Percentiles rank a stretch among this genome's conserved stretches.
phyloP scores from a whole-genome alignment of 2,329 filamentous ascomycete genomes.

The Blastomyces emzantsi region DNA sequence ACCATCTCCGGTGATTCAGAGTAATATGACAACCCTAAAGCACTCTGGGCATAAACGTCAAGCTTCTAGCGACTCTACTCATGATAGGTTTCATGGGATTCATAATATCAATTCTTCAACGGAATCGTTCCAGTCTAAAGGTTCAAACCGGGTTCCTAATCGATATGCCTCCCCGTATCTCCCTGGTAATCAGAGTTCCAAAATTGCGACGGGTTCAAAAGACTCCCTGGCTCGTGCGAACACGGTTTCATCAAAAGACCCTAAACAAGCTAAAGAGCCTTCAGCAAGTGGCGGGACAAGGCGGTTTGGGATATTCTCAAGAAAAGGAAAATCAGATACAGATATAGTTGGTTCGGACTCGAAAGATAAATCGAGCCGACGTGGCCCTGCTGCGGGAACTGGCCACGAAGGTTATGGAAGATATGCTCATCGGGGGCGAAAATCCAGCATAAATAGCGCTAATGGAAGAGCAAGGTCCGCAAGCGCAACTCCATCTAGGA shows the following conservation, averaged over 20 bases:
- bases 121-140: constrained; percentile 32
- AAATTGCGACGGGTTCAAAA: constrained; percentile 6
- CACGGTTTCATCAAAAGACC: constrained; percentile 15
- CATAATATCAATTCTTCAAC: constrained; percentile 29
- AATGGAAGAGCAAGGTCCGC: constrained; percentile 34
- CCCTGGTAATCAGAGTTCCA: constrained; percentile 21
- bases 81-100: constrained; percentile 22
- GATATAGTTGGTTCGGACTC: constrained; percentile 45
- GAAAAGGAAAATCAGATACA: constrained; percentile 57
- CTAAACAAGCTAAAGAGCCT: constrained; percentile 25
- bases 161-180: constrained; percentile 13
- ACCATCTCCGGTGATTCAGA: constrained; percentile 47
- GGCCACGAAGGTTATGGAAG: constrained; percentile 64
- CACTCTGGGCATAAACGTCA: constrained; percentile 43
- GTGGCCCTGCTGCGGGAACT: constrained; percentile 83
- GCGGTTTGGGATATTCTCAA: constrained; percentile 71
- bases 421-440: constrained; percentile 39
- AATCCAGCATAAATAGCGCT: constrained; percentile 34
- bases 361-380: constrained; percentile 52
- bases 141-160: constrained; percentile 24
- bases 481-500: constrained; percentile 34
- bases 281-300: constrained; percentile 38
- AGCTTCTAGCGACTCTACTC: constrained; percentile 36
- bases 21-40: constrained; percentile 44
- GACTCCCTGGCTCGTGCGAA: background rate